phyloP scores from a whole-genome alignment of 192 early-diverging fungal species.

The Podila clonocystis region DNA sequence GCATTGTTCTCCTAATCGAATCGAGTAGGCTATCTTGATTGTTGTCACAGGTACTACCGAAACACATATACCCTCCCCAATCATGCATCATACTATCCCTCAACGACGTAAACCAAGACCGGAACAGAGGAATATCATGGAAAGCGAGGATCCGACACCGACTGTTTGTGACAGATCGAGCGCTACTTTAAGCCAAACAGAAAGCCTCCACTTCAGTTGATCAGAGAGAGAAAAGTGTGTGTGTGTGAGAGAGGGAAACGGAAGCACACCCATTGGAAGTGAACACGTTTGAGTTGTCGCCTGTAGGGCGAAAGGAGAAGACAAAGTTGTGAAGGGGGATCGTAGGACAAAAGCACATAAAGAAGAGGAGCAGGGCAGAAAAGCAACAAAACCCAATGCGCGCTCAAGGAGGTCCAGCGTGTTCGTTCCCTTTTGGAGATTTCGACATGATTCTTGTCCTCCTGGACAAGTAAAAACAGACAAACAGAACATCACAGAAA shows the following conservation, averaged over 20 bases:
- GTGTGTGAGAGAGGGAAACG: neutral
- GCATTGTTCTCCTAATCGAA: neutral
- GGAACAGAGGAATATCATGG: neutral
- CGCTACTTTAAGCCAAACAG: neutral
- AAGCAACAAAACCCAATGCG: neutral
- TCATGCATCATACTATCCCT: neutral
- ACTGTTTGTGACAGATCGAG: neutral
- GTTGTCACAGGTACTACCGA: constrained; percentile 51
- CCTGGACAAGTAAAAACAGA: too few relatives aligned
- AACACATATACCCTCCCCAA: neutral
- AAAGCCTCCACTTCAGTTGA: too few relatives aligned
- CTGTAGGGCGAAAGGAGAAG: neutral
- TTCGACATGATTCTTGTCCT: too few relatives aligned
- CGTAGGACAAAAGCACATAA: neutral
- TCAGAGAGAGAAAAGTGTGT: neutral
- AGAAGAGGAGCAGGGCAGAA: neutral
- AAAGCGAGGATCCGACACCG: neutral
- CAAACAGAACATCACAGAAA: too few relatives aligned
- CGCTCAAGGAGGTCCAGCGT: neutral
- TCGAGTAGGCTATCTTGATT: constrained; percentile 52
- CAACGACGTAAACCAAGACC: too few relatives aligned
- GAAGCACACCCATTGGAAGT: neutral
- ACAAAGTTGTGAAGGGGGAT: neutral
- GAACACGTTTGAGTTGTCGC: neutral
- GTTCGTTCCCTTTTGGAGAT: too few relatives aligned